Evolutionary conservation across 768 basidiomycete genomes (phyloP).

Genomic region (Podaxis sp.): DNA sequence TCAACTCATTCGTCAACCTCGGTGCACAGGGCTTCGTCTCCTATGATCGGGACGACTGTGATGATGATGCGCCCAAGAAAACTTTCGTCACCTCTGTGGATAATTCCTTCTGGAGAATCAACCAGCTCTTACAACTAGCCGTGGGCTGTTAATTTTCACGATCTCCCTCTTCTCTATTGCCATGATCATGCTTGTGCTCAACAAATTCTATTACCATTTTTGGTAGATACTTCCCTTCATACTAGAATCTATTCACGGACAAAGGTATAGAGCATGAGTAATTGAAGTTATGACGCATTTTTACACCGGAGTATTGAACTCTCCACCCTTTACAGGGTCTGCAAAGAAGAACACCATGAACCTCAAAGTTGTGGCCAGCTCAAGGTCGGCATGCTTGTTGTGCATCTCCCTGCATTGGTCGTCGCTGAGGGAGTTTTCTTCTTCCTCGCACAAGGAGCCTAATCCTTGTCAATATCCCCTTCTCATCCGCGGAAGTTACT

Average conservation of each 20-base stretch:
- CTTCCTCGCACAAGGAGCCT: background rate
- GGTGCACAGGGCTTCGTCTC: background rate
- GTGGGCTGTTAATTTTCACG: background rate
- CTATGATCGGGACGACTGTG: background rate
- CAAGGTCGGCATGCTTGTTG: background rate
- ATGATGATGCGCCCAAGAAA: background rate
- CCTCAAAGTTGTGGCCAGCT: background rate
- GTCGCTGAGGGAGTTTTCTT: background rate
- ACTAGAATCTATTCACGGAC: background rate
- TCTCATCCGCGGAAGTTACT: background rate
- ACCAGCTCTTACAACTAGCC: background rate
- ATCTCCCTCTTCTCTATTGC: background rate
- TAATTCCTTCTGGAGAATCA: background rate
- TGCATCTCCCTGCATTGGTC: background rate
- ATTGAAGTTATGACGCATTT: background rate
- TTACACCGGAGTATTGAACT: background rate
- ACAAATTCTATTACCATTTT: background rate
- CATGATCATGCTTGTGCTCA: background rate
- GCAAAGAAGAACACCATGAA: too few species aligned
- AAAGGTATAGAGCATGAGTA: too few species aligned
- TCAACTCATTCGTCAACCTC: background rate
- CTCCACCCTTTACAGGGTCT: too few species aligned
- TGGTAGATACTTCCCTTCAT: background rate
- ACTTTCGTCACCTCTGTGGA: background rate
- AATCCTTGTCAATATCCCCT: background rate